A percentile compares a stretch with the other conserved stretches of the same genome.
These are phyloP conservation scores for Chrysoporthe deuterocubensis DNA, from an alignment of 2,329 filamentous ascomycete species.

Conservation along the genomic window DNA sequence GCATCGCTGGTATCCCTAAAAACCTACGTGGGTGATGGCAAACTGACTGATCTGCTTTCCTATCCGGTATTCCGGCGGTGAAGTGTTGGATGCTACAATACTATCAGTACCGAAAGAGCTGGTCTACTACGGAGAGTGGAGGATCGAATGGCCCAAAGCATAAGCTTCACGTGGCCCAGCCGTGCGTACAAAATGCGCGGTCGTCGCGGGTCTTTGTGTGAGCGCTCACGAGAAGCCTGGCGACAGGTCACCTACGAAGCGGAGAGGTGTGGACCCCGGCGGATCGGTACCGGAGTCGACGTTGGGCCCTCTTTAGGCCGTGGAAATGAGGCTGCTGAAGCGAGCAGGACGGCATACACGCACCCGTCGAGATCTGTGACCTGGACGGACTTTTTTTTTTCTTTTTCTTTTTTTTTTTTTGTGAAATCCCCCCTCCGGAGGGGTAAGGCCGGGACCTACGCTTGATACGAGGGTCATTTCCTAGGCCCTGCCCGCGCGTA, in stretches of 20 bases:
- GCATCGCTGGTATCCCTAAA: background rate
- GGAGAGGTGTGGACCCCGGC: background rate
- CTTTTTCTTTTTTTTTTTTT: background rate
- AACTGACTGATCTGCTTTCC: background rate
- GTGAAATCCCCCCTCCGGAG: no score
- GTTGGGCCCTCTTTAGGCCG: no score
- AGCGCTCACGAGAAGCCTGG: background rate
- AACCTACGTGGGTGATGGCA: background rate
- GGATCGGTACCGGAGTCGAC: background rate
- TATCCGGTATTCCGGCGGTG: background rate
- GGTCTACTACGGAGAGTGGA: no score
- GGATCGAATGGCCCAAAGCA: background rate
- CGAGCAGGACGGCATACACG: background rate
- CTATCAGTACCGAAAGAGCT: no score
- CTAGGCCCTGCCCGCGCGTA: background rate
- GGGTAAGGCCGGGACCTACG: no score
- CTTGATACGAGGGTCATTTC: conserved; percentile 3
- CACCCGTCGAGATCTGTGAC: background rate
- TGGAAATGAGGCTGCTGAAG: background rate
- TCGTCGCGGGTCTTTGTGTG: background rate
- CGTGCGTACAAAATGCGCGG: background rate
- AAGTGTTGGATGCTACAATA: background rate
- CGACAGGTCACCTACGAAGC: background rate
- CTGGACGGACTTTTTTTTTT: background rate
- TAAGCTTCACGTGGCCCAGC: background rate